Evolutionary conservation across 345 rosid species (phyloP).

Genomic region (Turritis glabra): DNA sequence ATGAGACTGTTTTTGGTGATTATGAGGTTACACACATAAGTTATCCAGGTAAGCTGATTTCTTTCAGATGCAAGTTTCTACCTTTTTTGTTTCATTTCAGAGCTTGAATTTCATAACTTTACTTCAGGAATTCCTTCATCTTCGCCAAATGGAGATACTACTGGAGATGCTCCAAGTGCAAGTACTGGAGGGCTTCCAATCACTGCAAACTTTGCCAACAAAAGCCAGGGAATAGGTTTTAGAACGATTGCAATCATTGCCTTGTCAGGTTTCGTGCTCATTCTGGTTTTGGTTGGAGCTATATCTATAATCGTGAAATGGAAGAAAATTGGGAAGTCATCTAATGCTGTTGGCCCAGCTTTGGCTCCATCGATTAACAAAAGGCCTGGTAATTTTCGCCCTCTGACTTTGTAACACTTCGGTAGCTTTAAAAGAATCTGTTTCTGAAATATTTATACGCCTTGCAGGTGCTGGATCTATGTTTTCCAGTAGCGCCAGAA

Average conservation of each 20-base stretch:
- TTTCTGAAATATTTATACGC: slow-evolving; percentile 18
- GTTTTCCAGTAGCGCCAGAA: slow-evolving; percentile 64
- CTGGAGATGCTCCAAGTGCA: slow-evolving; percentile 68
- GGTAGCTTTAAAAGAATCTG: slow-evolving; percentile 4
- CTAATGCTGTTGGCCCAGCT: slow-evolving; percentile 85
- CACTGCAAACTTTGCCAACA: slow-evolving; percentile 58
- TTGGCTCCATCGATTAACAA: slow-evolving; percentile 72
- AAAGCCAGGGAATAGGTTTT: slow-evolving; percentile 68
- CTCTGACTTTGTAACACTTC: slow-evolving; percentile 14
- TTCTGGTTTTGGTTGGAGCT: slow-evolving; percentile 73
- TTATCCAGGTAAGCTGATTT: slow-evolving; percentile 75
- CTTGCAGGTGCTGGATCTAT: slow-evolving; percentile 63
- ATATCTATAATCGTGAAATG: slow-evolving; percentile 65
- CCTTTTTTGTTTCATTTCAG: neutral
- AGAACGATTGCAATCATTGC: slow-evolving; percentile 71
- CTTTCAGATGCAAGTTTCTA: slow-evolving; percentile 22
- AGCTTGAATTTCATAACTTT: slow-evolving; percentile 28
- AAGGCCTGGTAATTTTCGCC: slow-evolving; percentile 65
- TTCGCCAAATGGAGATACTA: slow-evolving; percentile 56
- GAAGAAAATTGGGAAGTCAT: slow-evolving; percentile 77
- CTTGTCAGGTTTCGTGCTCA: slow-evolving; percentile 78
- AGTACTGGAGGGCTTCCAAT: slow-evolving; percentile 73
- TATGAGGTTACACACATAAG: slow-evolving; percentile 72
- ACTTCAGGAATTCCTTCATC: slow-evolving; percentile 84
- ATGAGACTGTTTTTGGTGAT: slow-evolving; percentile 74